phyloP scores from a whole-genome alignment of 2,329 filamentous ascomycete genomes.

The Ophiostoma quercus region DNA sequence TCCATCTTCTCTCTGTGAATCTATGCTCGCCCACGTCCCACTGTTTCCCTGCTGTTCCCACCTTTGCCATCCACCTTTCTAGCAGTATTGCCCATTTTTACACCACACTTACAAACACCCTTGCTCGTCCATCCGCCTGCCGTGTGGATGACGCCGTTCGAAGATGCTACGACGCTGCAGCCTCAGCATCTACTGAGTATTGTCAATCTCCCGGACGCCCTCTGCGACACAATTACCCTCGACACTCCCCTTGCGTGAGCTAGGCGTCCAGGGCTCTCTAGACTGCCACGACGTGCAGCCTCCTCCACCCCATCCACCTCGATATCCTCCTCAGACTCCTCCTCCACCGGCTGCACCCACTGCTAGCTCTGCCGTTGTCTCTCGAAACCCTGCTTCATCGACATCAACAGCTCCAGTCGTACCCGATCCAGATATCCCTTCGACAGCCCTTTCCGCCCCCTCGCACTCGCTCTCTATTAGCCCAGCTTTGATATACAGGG shows the following conservation, averaged over 20 bases:
- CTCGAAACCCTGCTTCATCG: not conserved
- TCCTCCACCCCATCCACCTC: not conserved
- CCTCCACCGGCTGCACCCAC: not conserved
- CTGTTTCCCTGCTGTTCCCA: not conserved
- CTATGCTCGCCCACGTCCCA: not conserved
- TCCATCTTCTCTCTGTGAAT: not conserved
- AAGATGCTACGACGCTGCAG: not conserved
- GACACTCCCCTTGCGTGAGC: constrained; percentile 7
- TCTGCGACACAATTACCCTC: constrained; percentile 3
- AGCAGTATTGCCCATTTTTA: constrained; percentile 11
- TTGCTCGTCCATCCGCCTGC: not conserved
- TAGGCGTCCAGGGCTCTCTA: constrained; percentile 4
- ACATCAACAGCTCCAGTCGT: not conserved
- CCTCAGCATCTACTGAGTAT: not conserved
- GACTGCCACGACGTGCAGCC: constrained; percentile 6
- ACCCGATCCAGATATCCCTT: constrained; percentile 13
- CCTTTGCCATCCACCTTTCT: constrained; percentile 6
- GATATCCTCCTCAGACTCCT: not conserved
- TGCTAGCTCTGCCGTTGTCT: not conserved
- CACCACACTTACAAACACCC: constrained; percentile 15
- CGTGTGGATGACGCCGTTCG: constrained; percentile 1
- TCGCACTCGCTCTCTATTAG: constrained; percentile 13
- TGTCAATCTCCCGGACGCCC: not conserved
- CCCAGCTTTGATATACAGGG: not conserved
- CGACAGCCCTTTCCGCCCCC: not conserved